Evolutionary conservation across 2,329 filamentous ascomycete species (phyloP), one percentile per base, ranked within the genome.

Genomic region (Diplocarpon mali): DNA sequence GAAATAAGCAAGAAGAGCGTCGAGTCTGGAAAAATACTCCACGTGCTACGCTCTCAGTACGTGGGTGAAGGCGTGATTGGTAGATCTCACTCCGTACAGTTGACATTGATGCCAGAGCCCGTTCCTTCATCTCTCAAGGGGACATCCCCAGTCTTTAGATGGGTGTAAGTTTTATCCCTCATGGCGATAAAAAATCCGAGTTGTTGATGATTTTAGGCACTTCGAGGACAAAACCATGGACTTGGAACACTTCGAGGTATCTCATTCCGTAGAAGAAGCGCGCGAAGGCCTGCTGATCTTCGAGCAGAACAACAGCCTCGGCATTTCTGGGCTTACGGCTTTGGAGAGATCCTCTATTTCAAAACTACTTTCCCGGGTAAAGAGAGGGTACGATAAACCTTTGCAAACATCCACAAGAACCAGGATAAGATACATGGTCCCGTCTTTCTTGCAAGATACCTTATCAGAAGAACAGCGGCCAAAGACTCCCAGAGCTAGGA

Each of bases 351-450:
- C 35, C 32, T 47, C 45, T 8, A 52, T 54, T 14, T 45, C 46
- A 15, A 53, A 38, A 20, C 37, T 52, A 15, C 34, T 53, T 3
- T 42, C 30, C 9, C 46, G 38, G 7, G 46, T 40, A 15, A 50
- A 44, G 31, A 54, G 38, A 20, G 45, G 40, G 9, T 46, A 50
- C 35, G 49, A 55, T 20, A 53, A 51, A 32, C 52, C 46, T 16
- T 31, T 52, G 14, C 51, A 55, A 28, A 36, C 47, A 12, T 45
- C 49, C 13, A 48, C 38, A 16, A 45, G 44, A 15, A 34, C 30
- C 8, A 53, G 51, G 40, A 35, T 46, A 8, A 41, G 40, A 35
- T 50, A 42, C 12, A 50, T 55, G 42, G 28, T 47, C 5, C 50
- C 53, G 31, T 46, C 38, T n/a, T 44, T 52, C 42, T 24, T 52